Evolutionary conservation across 306 rosid genomes (phyloP), one percentile per base, ranked within the genome.

Genomic region (Arachis hypogaea): DNA sequence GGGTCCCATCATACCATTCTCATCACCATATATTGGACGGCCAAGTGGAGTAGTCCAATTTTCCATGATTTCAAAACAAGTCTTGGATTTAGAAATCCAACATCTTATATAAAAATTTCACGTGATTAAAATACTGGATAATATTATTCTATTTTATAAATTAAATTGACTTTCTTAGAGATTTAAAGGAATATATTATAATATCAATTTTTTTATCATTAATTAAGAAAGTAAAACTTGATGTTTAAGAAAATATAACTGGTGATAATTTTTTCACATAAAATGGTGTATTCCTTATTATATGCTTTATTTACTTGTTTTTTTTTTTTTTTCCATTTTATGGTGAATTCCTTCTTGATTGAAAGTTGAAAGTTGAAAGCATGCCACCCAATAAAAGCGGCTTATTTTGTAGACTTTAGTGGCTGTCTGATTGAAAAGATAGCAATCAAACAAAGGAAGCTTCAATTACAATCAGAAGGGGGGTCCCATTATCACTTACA

Each of bases 401-500:
- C 77, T 72, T 40, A 66, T 67, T 82, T 86, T 75, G 87, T 70
- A 68, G 60, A 69, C 58, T 80, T 78, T 64, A 69, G 36, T 72
- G 57, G 63, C 47, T 0, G 60, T 70, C 43, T 68, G 82, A 59
- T 71, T 18, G 50, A 73, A 76, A 80, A 75, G 68, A 18, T n/a
- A 77, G 75, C 81, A 68, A 90, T 68, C 75, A 79, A 82, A 86
- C 87, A 81, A 69, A 86, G 67, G 73, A 69, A 52, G 85, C 75
- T 81, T 84, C 66, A 86, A 81, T 76, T 8, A 73, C 77, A 65
- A 73, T 61, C 74, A 73, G 62, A 29, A 3, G 69, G 3, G 71
- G 96, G 98, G 84, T 76, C 98, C 82, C 68, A 12, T 46, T 70
- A 71, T 75, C 71, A 67, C 78, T 71, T 68, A 69, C 78, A 82